phyloP scores from a whole-genome alignment of 176 grass and related monocot species.

The Eragrostis nindensis region DNA sequence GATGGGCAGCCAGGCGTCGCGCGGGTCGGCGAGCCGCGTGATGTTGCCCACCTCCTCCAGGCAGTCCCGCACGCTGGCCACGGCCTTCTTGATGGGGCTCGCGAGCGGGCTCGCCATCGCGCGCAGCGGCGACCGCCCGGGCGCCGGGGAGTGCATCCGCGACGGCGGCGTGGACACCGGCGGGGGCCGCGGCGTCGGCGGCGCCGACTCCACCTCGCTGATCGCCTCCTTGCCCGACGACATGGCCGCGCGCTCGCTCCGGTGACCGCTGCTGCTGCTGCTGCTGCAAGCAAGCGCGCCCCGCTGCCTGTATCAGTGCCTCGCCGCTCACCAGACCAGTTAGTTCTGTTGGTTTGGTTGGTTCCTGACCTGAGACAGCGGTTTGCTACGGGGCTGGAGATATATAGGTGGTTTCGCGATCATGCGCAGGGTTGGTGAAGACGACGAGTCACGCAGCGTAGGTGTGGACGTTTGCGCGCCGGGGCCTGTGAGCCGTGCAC shows the following conservation, averaged over 20 bases:
- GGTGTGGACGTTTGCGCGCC: neutral
- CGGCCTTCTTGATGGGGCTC: slow-evolving; percentile 68
- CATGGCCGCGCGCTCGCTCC: slow-evolving; percentile 32
- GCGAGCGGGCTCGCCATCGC: slow-evolving; percentile 57
- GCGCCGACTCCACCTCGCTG: slow-evolving; percentile 63
- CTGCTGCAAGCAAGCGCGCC: neutral
- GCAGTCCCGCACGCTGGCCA: slow-evolving; percentile 63
- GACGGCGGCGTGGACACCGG: slow-evolving; percentile 66
- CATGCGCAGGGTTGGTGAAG: slow-evolving; percentile 43
- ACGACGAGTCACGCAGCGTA: neutral
- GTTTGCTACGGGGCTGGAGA: neutral
- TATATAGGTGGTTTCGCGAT: slow-evolving; percentile 49
- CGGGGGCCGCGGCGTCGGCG: slow-evolving; percentile 52
- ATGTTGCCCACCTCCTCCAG: slow-evolving; percentile 82
- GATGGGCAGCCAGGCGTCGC: slow-evolving; percentile 96
- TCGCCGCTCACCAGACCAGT: too few relatives aligned
- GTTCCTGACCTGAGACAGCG: neutral
- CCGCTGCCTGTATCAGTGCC: too few relatives aligned
- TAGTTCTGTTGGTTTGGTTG: neutral
- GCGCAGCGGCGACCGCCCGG: slow-evolving; percentile 53
- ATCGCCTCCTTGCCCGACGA: slow-evolving; percentile 33
- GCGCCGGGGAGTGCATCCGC: slow-evolving; percentile 60
- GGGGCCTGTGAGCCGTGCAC: neutral
- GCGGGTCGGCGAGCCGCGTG: slow-evolving; percentile 66
- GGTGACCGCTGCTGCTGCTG: neutral